Base-by-base conservation (phyloP, 306 rosid genomes). In the Quercus glauca region DNA sequence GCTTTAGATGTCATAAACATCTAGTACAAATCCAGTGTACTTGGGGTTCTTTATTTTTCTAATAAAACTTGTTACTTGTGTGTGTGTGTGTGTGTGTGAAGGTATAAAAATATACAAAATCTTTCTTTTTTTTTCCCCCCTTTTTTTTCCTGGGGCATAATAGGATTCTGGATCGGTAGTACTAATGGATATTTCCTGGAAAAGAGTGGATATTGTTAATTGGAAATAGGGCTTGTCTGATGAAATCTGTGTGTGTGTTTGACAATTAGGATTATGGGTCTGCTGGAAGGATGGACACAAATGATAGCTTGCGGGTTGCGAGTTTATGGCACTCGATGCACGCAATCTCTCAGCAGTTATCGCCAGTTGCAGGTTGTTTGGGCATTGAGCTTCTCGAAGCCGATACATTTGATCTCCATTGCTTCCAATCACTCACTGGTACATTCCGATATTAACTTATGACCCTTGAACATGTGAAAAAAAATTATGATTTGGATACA, bases 341-440 rank as follows among this genome's bases (percentile, higher is more conserved):
- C 68, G 97, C 99, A 73, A 95, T 95, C 80, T 92, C 99, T 80
- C 98, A 94, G 83, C 97, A 94, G 79, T 69, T 91, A 69, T 95
- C 98, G 4, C 98, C 98, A 14, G 82, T 93, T 63, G 55, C 82
- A 23, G 97, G 97, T 71, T 92, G 97, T 78, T 80, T 79, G 20
- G 98, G 99, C 67, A 85, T 92, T 73, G 99, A 94, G 74, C 97
- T 94, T 31, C 97, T 95, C n/a, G 96, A 92, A 86, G 97, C 97
- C 19, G 97, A 94, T 65, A 92, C 93, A 9, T 94, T 94, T 78
- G 99, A 95, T 87, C 97, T 95, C 78, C 91, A 95, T 83, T 92
- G 99, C 92, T 95, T 91, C 77, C 97, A 92, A 73, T 87, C 99
- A 21, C 90, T 91, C 31, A 91, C 98, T 5, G 96, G 99, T 92